Base-by-base conservation (phyloP, 208 protist species). In the Porcisia deanei region DNA sequence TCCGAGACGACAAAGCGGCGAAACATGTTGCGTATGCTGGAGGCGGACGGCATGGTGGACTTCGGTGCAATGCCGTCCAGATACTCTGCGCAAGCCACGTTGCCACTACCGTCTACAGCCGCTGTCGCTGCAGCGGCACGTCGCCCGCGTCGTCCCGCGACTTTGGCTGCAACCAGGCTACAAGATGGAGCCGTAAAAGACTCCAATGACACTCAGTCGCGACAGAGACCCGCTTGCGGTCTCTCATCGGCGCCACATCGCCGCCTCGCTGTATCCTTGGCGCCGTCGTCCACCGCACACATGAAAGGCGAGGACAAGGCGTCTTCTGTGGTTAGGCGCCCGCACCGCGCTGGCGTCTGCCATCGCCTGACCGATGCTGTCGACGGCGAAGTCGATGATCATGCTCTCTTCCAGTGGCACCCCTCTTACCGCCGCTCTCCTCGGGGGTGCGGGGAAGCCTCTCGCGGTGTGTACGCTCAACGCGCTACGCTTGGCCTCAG, bases 11-110 rank as follows among this genome's bases (percentile, higher is more conserved):
- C 88, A 37, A 79, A 81, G 61, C 54, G 57, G 59, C 81, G 83
- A 43, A 88, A 91, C 61, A 76, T 91, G 16, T 60, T 88, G 43
- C 82, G 79, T 22, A 75, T 91, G 59, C 49, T 91, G 59, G 82
- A 89, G 79, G 85, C 78, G 22, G 87, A 87, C 30, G 87, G 85
- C 30, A 30, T 30, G 1, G 82, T 88, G 0, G 73, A 79, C 57
- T 59, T 83, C 37, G 76, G 52, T 22, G 73, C 77, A 73, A 47
- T 85, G 34, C 72, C 73, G 67, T 71, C 76, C 4, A 47, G 58
- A 20, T 47, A 53, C 16, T 34, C 18, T 39, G 25, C 63, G 49
- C 43, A 45, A 30, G 49, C n/a, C 52, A 37, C 22, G 65, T 63
- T 39, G 41, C 61, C 34, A 58, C 45, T 54, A 61, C 37, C 53